Percentiles rank a stretch among this genome's conserved stretches.
Evolutionary conservation across 2,329 filamentous ascomycete species (phyloP).

Genomic region (Colletotrichum echinochloae): DNA sequence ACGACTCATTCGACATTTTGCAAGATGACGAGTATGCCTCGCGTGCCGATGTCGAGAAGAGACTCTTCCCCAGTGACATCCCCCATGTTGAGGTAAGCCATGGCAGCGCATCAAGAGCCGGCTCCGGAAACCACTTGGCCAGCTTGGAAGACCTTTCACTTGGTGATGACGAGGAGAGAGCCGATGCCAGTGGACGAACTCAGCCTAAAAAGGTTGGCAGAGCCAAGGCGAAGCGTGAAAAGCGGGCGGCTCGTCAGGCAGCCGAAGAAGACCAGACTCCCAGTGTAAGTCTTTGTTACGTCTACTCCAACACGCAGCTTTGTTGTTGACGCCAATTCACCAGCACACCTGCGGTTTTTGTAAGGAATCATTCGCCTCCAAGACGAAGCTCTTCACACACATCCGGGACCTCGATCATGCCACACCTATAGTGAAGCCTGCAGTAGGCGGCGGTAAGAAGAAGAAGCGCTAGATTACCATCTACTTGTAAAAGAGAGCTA

Average conservation of each 20-base stretch:
- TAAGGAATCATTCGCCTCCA: conserved; percentile 65
- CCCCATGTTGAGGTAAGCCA: too few species aligned
- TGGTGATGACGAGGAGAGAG: background rate
- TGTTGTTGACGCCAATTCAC: conserved; percentile 4
- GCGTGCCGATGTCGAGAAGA: conserved; percentile 34
- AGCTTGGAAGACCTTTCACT: conserved; percentile 2
- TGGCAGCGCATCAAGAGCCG: background rate
- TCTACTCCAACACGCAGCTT: background rate
- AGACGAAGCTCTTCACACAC: conserved; percentile 79
- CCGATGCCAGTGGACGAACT: background rate
- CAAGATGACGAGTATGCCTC: conserved; percentile 39
- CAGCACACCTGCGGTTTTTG: conserved; percentile 61
- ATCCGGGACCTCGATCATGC: conserved; percentile 76
- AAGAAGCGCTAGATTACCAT: conserved; percentile 50
- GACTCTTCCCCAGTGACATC: conserved; percentile 8
- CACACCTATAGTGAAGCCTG: conserved; percentile 50
- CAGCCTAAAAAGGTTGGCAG: conserved; percentile 60
- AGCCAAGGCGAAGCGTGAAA: conserved; percentile 63
- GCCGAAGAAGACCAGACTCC: conserved; percentile 50
- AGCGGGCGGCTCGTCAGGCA: conserved; percentile 57
- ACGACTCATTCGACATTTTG: background rate
- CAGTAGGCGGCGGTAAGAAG: conserved; percentile 49
- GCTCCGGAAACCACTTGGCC: background rate
- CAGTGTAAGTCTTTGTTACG: conserved; percentile 48
- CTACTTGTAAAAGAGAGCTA: background rate